Evolutionary conservation across 2,329 filamentous ascomycete species (phyloP).

Genomic region (Chaetothyriales sp.): DNA sequence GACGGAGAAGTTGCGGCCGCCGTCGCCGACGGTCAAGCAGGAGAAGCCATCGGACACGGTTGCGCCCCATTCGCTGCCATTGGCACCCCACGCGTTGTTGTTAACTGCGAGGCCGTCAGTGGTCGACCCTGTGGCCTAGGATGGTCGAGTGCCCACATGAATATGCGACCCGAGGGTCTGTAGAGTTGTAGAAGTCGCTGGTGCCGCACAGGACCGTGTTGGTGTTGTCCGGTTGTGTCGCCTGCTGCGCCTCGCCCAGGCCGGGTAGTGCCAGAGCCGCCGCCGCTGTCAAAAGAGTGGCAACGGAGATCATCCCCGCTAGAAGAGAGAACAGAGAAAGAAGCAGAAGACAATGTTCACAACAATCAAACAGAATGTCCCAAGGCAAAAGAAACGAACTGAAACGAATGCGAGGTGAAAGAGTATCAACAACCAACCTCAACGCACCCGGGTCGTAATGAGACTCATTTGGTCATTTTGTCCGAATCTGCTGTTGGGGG

Average conservation of each 20-base stretch:
- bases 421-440: background rate
- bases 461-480: too few species aligned
- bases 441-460: too few species aligned
- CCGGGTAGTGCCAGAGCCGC: background rate
- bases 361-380: too few species aligned
- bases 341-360: background rate
- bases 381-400: too few species aligned
- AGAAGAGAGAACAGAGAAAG: background rate
- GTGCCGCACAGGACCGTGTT: conserved; percentile 4
- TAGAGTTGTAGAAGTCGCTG: conserved; percentile 7
- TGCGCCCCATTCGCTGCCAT: conserved; percentile 1
- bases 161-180: conserved; percentile 4
- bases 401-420: too few species aligned
- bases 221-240: background rate
- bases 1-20: conserved; percentile 5
- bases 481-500: too few species aligned
- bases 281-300: background rate
- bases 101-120: conserved; percentile 3
- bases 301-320: background rate
- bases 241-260: background rate
- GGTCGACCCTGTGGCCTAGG: background rate
- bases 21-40: conserved; percentile 5
- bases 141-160: conserved; percentile 2
- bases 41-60: background rate
- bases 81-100: conserved; percentile 10